phyloP scores from a whole-genome alignment of 352 stramenopile species.

The Globisporangium orthogonon region DNA sequence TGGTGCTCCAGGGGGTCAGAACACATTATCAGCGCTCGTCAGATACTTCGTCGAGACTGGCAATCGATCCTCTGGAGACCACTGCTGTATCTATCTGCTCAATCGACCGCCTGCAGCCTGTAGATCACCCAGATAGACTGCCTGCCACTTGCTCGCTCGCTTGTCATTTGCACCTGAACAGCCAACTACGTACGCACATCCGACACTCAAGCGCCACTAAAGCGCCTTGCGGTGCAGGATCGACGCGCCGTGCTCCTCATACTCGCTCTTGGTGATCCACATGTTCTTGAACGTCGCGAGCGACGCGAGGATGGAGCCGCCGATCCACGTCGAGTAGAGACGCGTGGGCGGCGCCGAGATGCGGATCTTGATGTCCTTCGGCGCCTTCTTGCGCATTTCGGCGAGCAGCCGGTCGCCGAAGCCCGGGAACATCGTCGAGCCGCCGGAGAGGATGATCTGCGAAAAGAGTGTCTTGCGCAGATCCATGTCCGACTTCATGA shows the following conservation, averaged over 20 bases:
- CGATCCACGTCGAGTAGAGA: slow-evolving; percentile 98
- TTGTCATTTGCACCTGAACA: no score
- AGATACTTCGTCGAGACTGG: no score
- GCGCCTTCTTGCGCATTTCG: slow-evolving; percentile 86
- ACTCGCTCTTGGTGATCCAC: slow-evolving; percentile 97
- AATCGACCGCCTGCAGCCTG: no score
- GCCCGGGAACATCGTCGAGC: slow-evolving; percentile 94
- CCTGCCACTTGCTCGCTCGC: no score
- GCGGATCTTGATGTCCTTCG: slow-evolving; percentile 93
- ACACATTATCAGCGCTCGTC: no score
- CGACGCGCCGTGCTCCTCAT: slow-evolving; percentile 29
- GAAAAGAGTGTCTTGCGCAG: slow-evolving; percentile 82
- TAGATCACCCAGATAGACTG: no score
- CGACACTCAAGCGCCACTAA: no score
- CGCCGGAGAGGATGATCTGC: slow-evolving; percentile 96
- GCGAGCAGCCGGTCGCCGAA: slow-evolving; percentile 93
- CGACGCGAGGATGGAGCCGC: slow-evolving; percentile 94
- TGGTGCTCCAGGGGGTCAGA: no score
- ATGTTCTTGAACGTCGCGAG: slow-evolving; percentile 98
- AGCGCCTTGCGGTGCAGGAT: no score
- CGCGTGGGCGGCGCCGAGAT: slow-evolving; percentile 90
- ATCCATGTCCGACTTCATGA: slow-evolving; percentile 79
- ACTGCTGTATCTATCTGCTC: no score
- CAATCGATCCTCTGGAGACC: no score
- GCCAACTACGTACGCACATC: no score